phyloP scores from a whole-genome alignment of 2,329 filamentous ascomycete genomes.

The Nemania serpens region DNA sequence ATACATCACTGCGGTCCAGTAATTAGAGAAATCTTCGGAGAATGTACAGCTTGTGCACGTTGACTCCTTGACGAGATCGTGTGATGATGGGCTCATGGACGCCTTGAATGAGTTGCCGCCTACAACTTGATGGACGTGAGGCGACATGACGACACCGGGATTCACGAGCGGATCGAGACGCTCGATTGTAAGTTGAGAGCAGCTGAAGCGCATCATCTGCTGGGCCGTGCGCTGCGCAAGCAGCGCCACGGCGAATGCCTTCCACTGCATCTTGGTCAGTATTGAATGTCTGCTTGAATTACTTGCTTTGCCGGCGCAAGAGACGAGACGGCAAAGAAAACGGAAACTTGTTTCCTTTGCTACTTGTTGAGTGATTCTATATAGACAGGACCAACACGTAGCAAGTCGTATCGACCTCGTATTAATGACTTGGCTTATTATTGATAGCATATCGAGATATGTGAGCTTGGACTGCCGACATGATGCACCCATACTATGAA shows the following conservation, averaged over 20 bases:
- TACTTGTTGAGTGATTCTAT: constrained; percentile 1
- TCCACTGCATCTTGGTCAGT: constrained; percentile 33
- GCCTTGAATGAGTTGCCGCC: constrained; percentile 40
- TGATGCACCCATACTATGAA: background rate
- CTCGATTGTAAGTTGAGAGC: constrained; percentile 40
- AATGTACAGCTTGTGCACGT: constrained; percentile 39
- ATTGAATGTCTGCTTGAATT: background rate
- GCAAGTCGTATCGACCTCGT: background rate
- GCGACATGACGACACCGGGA: constrained; percentile 34
- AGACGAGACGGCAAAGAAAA: background rate
- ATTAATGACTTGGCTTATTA: background rate
- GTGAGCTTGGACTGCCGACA: constrained; percentile 20
- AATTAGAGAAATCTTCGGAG: constrained; percentile 37
- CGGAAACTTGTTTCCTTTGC: background rate
- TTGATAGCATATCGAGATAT: background rate
- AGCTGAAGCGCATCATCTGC: constrained; percentile 45
- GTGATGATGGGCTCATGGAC: constrained; percentile 32
- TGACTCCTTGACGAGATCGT: constrained; percentile 34
- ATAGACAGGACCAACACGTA: background rate
- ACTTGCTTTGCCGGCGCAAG: background rate
- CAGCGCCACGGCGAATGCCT: constrained; percentile 26
- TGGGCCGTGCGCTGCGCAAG: constrained; percentile 30
- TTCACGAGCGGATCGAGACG: constrained; percentile 40
- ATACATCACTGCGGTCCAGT: constrained; percentile 38
- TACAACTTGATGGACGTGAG: constrained; percentile 40